These are phyloP conservation scores for Plasmodium vinckei DNA, from an alignment of 169 alveolate species.

Conservation along the genomic window DNA sequence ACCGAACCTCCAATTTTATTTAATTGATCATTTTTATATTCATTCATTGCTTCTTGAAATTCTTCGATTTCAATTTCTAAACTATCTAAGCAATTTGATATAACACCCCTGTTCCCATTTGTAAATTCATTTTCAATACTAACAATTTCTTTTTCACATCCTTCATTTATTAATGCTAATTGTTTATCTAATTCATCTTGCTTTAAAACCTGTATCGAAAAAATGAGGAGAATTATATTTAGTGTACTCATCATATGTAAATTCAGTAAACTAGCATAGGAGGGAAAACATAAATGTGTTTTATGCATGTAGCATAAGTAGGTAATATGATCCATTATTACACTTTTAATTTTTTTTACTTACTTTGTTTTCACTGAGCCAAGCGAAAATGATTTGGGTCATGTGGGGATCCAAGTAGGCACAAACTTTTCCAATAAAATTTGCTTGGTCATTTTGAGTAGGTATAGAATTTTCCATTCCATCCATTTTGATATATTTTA, in stretches of 20 bases:
- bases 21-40: constrained; percentile 79
- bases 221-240: background rate
- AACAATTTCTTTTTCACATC: constrained; percentile 38
- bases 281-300: too few species aligned
- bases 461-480: background rate
- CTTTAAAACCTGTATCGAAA: constrained; percentile 49
- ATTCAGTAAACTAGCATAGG: too few species aligned
- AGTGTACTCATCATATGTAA: background rate
- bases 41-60: constrained; percentile 79
- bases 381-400: constrained; percentile 81
- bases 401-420: constrained; percentile 85
- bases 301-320: too few species aligned
- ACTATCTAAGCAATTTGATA: constrained; percentile 49
- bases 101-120: constrained; percentile 72
- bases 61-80: constrained; percentile 74
- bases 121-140: constrained; percentile 67
- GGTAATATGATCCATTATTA: too few species aligned
- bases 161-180: constrained; percentile 64
- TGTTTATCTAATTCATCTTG: constrained; percentile 74
- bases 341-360: background rate
- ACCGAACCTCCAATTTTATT: constrained; percentile 80
- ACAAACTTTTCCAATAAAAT: constrained; percentile 39
- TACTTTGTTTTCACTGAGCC: constrained; percentile 82
- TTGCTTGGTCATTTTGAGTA: constrained; percentile 12
- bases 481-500: background rate